Evolutionary conservation across 2,329 filamentous ascomycete genomes (phyloP), one percentile per base, ranked within the genome.

Genomic region (Diaporthe australafricana): DNA sequence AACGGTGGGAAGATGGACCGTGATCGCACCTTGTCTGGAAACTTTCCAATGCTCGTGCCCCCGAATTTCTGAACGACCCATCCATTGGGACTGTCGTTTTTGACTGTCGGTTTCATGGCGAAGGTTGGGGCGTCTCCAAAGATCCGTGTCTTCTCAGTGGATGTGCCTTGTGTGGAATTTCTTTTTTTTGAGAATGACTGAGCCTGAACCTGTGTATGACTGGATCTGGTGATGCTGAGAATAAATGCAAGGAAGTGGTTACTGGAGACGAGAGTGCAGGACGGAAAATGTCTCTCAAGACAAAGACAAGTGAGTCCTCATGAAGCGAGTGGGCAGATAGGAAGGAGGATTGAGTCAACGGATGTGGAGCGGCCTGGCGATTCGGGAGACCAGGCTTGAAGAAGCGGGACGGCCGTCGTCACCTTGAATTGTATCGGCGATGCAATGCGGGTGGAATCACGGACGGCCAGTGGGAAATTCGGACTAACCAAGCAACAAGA

Each of bases 1-100:
- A 55, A 55, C 32, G 38, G 30, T 52, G 8, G 57, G 71, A 75
- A 20, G 20, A 68, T 30, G 32, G 30, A 11, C 12, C 9, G 30
- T 9, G 14, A 27, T 53, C 74, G 56, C 27, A 88, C 87, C 83
- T 92, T 92, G 76, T 90, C 88, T 67, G 95, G 92, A 78, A 97
- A 98, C 84, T 98, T 98, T 77, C 96, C 96, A 66, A 98, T 93
- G 80, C 94, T 97, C 67, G 96, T 99, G 66, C 96, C 96, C 74
- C 95, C 95, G 82, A 97, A 98, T 83, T 98, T 98, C 82, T 98
- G 95, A 65, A 98, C 93, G 38, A 97, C 88, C 95, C 95, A 98
- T 76, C 87, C 87, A 75, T 86, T 84, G 57, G 74, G 72, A 70
- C 79, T 77, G 67, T 67, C 60, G 73, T 81, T 81, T 67, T 76